Percentiles rank a stretch among this genome's conserved stretches.
These are phyloP conservation scores for Zizania latifolia DNA, from an alignment of 176 grass and related monocot species.

Conservation along the genomic window DNA sequence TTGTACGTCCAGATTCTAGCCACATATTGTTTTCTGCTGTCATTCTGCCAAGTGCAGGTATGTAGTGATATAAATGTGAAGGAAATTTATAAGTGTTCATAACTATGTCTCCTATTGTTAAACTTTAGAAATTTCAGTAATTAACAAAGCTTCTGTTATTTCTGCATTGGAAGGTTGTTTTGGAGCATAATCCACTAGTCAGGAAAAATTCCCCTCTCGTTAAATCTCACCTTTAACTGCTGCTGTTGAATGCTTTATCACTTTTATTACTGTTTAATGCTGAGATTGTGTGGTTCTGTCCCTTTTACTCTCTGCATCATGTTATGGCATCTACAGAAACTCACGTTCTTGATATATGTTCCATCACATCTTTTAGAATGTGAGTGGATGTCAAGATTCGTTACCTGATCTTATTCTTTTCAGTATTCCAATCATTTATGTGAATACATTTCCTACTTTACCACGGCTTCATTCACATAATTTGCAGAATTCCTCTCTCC, in stretches of 20 bases:
- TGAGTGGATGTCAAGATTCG: background rate
- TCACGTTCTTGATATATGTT: background rate
- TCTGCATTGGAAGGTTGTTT: background rate
- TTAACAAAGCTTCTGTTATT: background rate
- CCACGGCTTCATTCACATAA: background rate
- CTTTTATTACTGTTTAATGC: background rate
- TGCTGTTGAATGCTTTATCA: background rate
- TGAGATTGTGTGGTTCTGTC: background rate
- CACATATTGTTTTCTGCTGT: background rate
- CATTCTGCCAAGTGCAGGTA: background rate
- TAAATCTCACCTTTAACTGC: background rate
- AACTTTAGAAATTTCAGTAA: background rate
- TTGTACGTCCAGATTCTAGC: background rate
- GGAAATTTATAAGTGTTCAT: background rate
- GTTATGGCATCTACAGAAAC: background rate
- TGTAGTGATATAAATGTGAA: slow-evolving; percentile 11
- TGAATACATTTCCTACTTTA: background rate
- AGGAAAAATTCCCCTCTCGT: background rate
- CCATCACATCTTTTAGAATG: background rate
- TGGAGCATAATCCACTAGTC: background rate
- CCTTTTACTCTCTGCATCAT: background rate
- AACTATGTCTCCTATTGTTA: background rate
- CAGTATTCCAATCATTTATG: background rate
- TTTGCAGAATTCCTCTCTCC: background rate
- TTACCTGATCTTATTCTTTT: background rate